Conservation (phyloP, 805 yeast genomes). For the Ogataea philodendri region DNA sequence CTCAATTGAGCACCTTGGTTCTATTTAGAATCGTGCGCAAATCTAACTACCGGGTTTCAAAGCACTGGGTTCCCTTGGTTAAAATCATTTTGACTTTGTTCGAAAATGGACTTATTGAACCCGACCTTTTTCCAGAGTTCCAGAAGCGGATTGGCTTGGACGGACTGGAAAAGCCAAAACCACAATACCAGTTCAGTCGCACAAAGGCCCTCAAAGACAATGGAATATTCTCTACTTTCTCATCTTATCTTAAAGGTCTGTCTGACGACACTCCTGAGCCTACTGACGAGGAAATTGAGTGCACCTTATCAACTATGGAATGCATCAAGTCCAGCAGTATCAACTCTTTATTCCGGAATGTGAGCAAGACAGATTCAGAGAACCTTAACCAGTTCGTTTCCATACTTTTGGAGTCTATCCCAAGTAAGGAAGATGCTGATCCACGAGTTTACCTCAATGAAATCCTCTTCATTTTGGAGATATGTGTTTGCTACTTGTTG, state of each 20-base stretch:
- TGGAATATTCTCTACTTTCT: constrained; percentile 85
- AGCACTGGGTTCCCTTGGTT: constrained; percentile 58
- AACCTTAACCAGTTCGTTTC: constrained; percentile 37
- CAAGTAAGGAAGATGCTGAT: constrained; percentile 31
- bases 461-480: constrained; percentile 32
- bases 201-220: constrained; percentile 64
- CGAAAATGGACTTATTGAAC: constrained; percentile 69
- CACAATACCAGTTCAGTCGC: constrained; percentile 64
- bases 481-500: constrained; percentile 32
- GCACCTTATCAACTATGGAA: constrained; percentile 77
- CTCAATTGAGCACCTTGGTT: constrained; percentile 85
- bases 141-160: constrained; percentile 55
- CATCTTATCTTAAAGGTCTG: constrained; percentile 86
- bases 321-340: constrained; percentile 74
- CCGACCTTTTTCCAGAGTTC: constrained; percentile 62
- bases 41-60: constrained; percentile 48
- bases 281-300: constrained; percentile 85
- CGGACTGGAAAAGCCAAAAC: constrained; percentile 57
- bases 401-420: constrained; percentile 36
- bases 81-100: constrained; percentile 62
- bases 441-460: constrained; percentile 29
- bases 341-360: constrained; percentile 50
- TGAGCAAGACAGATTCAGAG: constrained; percentile 37
- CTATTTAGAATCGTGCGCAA: constrained; percentile 72
- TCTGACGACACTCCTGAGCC: constrained; percentile 90